Conservation (phyloP, 2,329 filamentous ascomycete genomes). For the Aspergillus puulaauensis region DNA sequence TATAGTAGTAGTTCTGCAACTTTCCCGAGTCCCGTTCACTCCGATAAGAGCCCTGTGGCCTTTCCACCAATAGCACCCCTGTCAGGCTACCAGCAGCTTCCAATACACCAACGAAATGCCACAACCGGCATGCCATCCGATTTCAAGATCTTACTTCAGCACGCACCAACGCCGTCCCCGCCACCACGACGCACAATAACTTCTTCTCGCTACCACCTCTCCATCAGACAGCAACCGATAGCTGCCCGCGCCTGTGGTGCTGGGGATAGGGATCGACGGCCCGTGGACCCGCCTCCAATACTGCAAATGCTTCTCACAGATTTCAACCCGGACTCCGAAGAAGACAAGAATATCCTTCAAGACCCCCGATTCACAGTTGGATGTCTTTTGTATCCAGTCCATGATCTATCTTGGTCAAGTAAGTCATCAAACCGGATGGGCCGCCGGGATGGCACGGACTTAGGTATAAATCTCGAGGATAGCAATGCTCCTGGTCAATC, state of each 20-base stretch:
- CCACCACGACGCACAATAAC: conserved; percentile 23
- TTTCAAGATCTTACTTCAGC: conserved; percentile 39
- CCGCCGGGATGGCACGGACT: not conserved
- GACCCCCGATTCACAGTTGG: conserved; percentile 44
- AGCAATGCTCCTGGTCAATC: conserved; percentile 20
- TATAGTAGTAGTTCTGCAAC: conserved; percentile 28
- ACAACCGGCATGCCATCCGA: conserved; percentile 34
- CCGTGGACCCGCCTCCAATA: conserved; percentile 49
- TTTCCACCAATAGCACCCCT: conserved; percentile 14
- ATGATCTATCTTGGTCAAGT: conserved; percentile 13
- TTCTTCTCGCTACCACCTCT: conserved; percentile 38
- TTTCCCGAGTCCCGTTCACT: conserved; percentile 29
- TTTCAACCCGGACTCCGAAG: conserved; percentile 39
- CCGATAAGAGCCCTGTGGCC: conserved; percentile 25
- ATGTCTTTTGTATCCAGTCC: conserved; percentile 42
- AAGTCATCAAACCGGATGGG: not conserved
- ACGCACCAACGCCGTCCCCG: conserved; percentile 22
- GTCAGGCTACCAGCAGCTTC: conserved; percentile 14
- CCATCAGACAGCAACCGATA: conserved; percentile 48
- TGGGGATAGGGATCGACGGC: conserved; percentile 47
- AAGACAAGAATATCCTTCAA: conserved; percentile 40
- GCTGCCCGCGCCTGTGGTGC: conserved; percentile 48
- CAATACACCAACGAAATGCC: conserved; percentile 17
- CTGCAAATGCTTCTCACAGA: conserved; percentile 47
- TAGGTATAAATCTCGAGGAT: conserved; percentile 13